Conservation (phyloP, 345 rosid genomes). For the Psidium friedrichsthalianum region DNA sequence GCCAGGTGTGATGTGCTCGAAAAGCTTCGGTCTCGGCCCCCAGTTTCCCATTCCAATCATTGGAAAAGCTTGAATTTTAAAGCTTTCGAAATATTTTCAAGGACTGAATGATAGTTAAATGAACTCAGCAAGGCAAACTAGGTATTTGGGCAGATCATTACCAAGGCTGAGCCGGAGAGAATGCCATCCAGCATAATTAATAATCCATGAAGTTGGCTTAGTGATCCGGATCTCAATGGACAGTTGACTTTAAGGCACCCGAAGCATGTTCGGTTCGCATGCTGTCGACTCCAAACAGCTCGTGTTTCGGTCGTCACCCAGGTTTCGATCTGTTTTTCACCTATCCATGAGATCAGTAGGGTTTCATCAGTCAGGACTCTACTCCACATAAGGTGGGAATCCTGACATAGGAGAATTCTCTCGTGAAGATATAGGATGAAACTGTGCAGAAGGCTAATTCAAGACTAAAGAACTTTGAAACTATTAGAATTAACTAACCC, state of each 20-base stretch:
- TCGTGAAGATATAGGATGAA: background rate
- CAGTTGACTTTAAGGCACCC: background rate
- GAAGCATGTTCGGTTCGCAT: background rate
- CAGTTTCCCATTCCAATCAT: background rate
- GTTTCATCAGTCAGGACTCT: background rate
- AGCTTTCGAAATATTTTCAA: background rate
- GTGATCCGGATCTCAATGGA: background rate
- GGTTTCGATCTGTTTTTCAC: background rate
- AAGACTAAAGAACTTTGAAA: background rate
- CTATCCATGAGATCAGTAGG: background rate
- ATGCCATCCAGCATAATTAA: background rate
- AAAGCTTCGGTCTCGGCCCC: background rate
- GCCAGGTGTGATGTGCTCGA: background rate
- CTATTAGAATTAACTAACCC: background rate
- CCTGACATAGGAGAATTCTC: background rate
- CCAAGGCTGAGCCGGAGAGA: background rate
- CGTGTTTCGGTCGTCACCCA: background rate
- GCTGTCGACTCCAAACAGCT: background rate
- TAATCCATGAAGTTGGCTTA: background rate
- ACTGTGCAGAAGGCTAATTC: background rate
- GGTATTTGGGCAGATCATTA: background rate
- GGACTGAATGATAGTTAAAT: background rate
- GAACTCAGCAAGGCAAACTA: background rate
- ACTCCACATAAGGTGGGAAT: background rate
- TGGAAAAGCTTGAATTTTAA: background rate